phyloP scores from a whole-genome alignment of 441 rosid species.

The Adansonia grandidieri region DNA sequence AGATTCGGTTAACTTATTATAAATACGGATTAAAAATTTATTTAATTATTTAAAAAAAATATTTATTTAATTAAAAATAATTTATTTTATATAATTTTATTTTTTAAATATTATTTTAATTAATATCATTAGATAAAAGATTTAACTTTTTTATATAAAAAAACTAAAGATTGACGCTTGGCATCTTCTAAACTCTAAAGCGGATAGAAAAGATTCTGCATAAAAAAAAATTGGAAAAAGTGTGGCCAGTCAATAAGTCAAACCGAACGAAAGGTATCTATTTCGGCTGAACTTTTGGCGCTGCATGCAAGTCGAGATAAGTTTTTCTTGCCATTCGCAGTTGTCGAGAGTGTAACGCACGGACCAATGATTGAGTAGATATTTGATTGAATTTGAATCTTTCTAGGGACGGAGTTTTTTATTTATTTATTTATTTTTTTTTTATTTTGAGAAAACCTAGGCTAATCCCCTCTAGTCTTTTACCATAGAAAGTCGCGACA shows the following conservation, averaged over 20 bases:
- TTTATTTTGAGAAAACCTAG: neutral
- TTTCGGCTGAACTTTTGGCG: conserved; percentile 20
- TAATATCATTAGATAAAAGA: too few relatives aligned
- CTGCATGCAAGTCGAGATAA: neutral
- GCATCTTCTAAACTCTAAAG: neutral
- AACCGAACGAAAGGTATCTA: neutral
- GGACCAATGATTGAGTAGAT: conserved; percentile 24
- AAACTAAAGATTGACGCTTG: neutral
- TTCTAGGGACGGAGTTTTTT: neutral
- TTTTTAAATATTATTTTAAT: too few relatives aligned
- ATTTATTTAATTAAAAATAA: too few relatives aligned
- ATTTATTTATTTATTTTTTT: neutral
- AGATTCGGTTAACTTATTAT: too few relatives aligned
- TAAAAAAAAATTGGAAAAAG: too few relatives aligned
- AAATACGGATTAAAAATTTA: too few relatives aligned
- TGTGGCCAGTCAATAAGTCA: conserved; percentile 23
- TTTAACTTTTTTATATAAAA: neutral
- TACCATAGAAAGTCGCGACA: conserved; percentile 15
- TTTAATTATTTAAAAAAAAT: too few relatives aligned
- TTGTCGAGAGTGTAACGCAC: neutral
- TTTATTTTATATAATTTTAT: too few relatives aligned
- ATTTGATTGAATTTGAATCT: neutral
- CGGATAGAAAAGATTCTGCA: conserved; percentile 10
- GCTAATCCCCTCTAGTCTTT: too few relatives aligned
- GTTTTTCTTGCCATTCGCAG: neutral